phyloP scores from a whole-genome alignment of 345 rosid genomes.

The Camelina sativa region DNA sequence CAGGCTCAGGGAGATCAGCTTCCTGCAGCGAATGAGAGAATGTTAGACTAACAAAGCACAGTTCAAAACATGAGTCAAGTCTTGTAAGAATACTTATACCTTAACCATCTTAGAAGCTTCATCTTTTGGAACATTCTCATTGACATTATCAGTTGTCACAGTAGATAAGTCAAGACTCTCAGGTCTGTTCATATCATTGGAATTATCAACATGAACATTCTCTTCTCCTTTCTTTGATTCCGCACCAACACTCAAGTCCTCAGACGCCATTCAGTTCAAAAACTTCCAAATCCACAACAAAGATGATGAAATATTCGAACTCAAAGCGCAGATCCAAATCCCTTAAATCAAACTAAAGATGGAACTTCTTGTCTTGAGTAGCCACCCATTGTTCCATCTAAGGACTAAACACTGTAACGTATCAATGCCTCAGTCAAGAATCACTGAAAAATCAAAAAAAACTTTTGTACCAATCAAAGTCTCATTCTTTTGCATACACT shows the following conservation, averaged over 20 bases:
- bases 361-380: conserved; percentile 21
- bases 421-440: conserved; percentile 28
- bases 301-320: conserved; percentile 15
- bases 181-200: conserved; percentile 41
- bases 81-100: conserved; percentile 48
- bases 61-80: conserved; percentile 20
- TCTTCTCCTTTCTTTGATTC: conserved; percentile 51
- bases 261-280: conserved; percentile 63
- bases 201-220: conserved; percentile 41
- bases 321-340: conserved; percentile 34
- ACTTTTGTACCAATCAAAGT: not conserved
- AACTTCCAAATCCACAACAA: conserved; percentile 23
- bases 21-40: conserved; percentile 48
- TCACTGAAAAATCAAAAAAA: not conserved
- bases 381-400: conserved; percentile 42
- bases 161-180: conserved; percentile 43
- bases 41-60: not conserved
- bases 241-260: conserved; percentile 44
- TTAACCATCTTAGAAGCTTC: conserved; percentile 46
- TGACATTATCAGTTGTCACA: conserved; percentile 35
- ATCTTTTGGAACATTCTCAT: conserved; percentile 45
- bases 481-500: not conserved
- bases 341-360: conserved; percentile 11
- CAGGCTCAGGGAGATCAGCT: conserved; percentile 35
- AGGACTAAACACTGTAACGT: conserved; percentile 10